Percentiles rank a stretch among this genome's conserved stretches.
Evolutionary conservation across 2,329 filamentous ascomycete genomes (phyloP).

Genomic region (Myriosclerotinia curreyana): DNA sequence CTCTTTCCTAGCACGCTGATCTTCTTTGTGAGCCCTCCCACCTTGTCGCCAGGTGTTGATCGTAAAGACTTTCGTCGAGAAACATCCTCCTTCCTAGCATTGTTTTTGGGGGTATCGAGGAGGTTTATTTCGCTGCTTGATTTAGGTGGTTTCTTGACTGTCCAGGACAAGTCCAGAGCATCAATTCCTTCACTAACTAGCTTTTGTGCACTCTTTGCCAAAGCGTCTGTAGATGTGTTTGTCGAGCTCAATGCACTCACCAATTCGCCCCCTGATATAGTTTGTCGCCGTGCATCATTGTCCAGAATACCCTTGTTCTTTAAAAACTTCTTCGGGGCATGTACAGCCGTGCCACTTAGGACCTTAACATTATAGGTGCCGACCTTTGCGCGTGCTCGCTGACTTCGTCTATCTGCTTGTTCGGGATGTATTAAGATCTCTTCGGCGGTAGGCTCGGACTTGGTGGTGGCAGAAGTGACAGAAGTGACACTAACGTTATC

Average conservation of each 20-base stretch:
- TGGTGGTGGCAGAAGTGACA: constrained; percentile 47
- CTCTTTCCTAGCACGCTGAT: constrained; percentile 59
- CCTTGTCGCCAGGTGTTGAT: constrained; percentile 43
- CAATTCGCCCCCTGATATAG: constrained; percentile 44
- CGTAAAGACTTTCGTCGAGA: constrained; percentile 43
- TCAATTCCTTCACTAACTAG: constrained; percentile 45
- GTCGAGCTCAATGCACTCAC: constrained; percentile 36
- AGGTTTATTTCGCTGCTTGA: constrained; percentile 34
- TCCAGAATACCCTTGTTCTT: constrained; percentile 42
- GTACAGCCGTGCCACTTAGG: constrained; percentile 59
- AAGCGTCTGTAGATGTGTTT: constrained; percentile 31
- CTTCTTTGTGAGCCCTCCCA: constrained; percentile 47
- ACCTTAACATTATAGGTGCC: constrained; percentile 66
- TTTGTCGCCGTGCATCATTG: constrained; percentile 43
- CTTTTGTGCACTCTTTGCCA: constrained; percentile 35
- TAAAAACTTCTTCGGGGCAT: constrained; percentile 44
- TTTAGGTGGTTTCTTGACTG: constrained; percentile 42
- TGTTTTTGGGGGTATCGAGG: constrained; percentile 36
- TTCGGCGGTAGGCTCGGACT: constrained; percentile 29
- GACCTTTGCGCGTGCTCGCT: constrained; percentile 53
- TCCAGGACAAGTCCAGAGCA: constrained; percentile 48
- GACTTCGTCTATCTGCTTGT: constrained; percentile 46
- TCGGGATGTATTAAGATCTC: constrained; percentile 20
- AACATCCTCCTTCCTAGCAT: constrained; percentile 34
- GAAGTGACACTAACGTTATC: constrained; percentile 59